Base-by-base conservation (phyloP, 2,329 filamentous ascomycete genomes). In the Alternaria sp. region DNA sequence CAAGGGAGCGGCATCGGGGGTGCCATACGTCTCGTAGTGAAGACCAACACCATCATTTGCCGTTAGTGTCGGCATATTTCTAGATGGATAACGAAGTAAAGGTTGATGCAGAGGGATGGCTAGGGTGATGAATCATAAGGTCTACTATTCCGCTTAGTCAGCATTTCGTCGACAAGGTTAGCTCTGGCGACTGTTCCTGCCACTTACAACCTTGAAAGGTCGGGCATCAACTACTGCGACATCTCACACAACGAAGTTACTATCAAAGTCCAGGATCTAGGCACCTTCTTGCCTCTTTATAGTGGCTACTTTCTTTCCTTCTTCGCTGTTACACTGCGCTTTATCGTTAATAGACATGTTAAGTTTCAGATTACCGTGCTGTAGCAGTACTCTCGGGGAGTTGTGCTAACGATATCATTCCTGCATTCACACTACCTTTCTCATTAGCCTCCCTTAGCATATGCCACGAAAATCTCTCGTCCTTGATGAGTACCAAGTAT, bases 41-140 rank as follows among this genome's bases (percentile, higher is more conserved):
- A 71, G 39, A 2, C 28, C 22, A 2, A 68, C 41, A 7, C 59
- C 64, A 38, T 71, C 68, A 16, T 71, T 71, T 7, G 68, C 59
- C 43, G 44, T 53, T 11, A 68, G 44, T 0, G 44, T 49, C 12
- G 67, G 64, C 68, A 71, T 71, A 5, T 4, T 48, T 16, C 2
- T 16, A 49, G 14, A 11, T 49, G 14, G 46, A 38, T 2, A 24
- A 18, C 5, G 18, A 12, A 4, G 18, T 24, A 16, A 24, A 42
- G 20, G 39, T 42, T 20, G 24, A 42, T 11, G 39, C 8, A 38
- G 30, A 34, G 8, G 32, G 20, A 22, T 38, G 14, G 1, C 39
- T 24, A 1, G 12, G 20, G 39, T 12, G 20, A 42, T 42, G 39
- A 24, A 24, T 42, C 39, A 16, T 42, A 5, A 24, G 20, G 20